A percentile compares a stretch with the other conserved stretches of the same genome.
These are phyloP conservation scores for Geosiphon pyriformis DNA, from an alignment of 192 early-diverging fungal genomes.

Conservation along the genomic window DNA sequence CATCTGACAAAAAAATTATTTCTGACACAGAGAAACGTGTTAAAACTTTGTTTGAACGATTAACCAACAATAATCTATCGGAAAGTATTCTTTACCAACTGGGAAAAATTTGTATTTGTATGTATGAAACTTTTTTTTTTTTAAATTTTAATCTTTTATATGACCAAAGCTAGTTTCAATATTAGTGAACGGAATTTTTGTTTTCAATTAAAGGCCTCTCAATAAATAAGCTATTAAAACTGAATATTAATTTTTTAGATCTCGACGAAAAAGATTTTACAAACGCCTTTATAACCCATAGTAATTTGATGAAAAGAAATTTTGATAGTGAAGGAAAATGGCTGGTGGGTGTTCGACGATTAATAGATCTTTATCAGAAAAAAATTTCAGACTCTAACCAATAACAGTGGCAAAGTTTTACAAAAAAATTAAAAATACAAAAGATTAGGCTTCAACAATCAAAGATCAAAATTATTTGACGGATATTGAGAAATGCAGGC, in stretches of 20 bases:
- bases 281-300: constrained; percentile 34
- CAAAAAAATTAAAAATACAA: too few relatives aligned
- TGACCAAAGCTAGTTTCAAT: too few relatives aligned
- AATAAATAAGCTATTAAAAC: too few relatives aligned
- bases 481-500: too few relatives aligned
- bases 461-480: too few relatives aligned
- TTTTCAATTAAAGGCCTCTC: too few relatives aligned
- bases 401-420: too few relatives aligned
- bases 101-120: constrained; percentile 35
- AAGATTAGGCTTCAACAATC: too few relatives aligned
- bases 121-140: not conserved
- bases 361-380: constrained; percentile 41
- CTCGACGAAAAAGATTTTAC: constrained; percentile 33
- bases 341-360: constrained; percentile 45
- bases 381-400: not conserved
- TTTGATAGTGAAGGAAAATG: constrained; percentile 47
- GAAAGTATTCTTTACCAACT: constrained; percentile 27
- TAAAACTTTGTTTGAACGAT: constrained; percentile 29
- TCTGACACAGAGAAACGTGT: constrained; percentile 36
- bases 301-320: constrained; percentile 40
- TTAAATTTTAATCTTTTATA: too few relatives aligned
- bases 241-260: constrained; percentile 28
- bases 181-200: too few relatives aligned
- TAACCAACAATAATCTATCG: constrained; percentile 32
- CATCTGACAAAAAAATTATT: constrained; percentile 36